phyloP scores from a whole-genome alignment of 2,329 filamentous ascomycete genomes.

The Paecilomyces sp. region DNA sequence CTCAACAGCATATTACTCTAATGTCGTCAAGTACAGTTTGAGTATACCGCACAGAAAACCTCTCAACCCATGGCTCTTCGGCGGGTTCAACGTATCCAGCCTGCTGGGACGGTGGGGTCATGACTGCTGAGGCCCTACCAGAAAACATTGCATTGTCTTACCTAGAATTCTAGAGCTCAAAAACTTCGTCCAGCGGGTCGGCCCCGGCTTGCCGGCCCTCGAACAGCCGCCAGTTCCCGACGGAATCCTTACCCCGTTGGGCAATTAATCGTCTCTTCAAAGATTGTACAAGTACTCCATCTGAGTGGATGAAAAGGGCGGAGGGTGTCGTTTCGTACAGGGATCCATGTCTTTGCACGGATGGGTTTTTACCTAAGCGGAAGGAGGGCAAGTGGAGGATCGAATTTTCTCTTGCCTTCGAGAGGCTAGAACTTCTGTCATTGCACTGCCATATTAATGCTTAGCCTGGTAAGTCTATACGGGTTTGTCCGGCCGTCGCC shows the following conservation, averaged over 20 bases:
- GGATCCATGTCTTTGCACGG: background rate
- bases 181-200: background rate
- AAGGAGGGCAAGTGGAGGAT: background rate
- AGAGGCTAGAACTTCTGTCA: background rate
- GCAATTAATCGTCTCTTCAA: background rate
- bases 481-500: background rate
- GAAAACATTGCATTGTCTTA: background rate
- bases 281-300: background rate
- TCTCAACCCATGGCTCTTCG: background rate
- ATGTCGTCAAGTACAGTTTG: no score
- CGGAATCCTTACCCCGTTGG: background rate
- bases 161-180: background rate
- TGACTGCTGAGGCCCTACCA: background rate
- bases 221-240: background rate
- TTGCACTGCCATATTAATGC: background rate
- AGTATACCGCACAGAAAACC: background rate
- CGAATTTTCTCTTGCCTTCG: background rate
- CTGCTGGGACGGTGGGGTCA: background rate
- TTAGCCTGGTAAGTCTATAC: background rate
- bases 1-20: no score
- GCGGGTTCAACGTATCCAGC: background rate
- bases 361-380: background rate
- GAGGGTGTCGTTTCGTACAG: background rate
- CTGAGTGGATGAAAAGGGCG: background rate
- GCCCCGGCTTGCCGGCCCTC: background rate